phyloP scores from a whole-genome alignment of 257 asterid species.

The Ilex asprella region DNA sequence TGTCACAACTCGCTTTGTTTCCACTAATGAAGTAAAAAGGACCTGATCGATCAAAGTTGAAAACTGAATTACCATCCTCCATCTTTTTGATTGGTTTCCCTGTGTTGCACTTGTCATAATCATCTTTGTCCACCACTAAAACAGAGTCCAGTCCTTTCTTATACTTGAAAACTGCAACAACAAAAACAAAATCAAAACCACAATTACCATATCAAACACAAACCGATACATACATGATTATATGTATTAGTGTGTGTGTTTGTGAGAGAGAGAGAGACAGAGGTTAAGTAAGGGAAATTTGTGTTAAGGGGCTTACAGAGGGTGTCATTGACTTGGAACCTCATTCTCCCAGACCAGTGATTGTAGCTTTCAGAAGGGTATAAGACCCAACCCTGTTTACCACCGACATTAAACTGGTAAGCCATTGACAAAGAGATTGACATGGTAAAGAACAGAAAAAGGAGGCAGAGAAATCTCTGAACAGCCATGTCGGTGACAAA shows the following conservation, averaged over 20 bases:
- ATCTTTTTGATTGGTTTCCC: constrained; percentile 21
- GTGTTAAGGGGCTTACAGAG: constrained; percentile 13
- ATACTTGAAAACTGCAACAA: constrained; percentile 43
- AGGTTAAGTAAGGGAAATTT: background rate
- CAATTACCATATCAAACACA: background rate
- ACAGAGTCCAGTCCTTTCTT: constrained; percentile 38
- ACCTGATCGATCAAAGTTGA: constrained; percentile 33
- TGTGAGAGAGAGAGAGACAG: background rate
- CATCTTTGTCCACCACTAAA: constrained; percentile 31
- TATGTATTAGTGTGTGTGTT: background rate
- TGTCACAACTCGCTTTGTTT: constrained; percentile 38
- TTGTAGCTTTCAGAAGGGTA: constrained; percentile 25
- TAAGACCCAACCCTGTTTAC: constrained; percentile 34
- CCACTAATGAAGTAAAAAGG: constrained; percentile 50
- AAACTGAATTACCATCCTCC: constrained; percentile 27
- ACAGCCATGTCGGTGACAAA: background rate
- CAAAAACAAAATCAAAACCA: background rate
- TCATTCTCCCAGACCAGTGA: constrained; percentile 32
- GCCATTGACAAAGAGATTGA: constrained; percentile 18
- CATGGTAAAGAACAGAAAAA: background rate
- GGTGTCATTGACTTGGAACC: constrained; percentile 33
- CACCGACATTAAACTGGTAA: constrained; percentile 33
- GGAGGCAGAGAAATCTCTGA: background rate
- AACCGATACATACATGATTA: background rate
- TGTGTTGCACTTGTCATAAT: constrained; percentile 40